Percentiles rank a stretch among this genome's conserved stretches.
These are phyloP conservation scores for Emericellopsis cladophorae DNA, from an alignment of 2,329 filamentous ascomycete species.

Conservation along the genomic window DNA sequence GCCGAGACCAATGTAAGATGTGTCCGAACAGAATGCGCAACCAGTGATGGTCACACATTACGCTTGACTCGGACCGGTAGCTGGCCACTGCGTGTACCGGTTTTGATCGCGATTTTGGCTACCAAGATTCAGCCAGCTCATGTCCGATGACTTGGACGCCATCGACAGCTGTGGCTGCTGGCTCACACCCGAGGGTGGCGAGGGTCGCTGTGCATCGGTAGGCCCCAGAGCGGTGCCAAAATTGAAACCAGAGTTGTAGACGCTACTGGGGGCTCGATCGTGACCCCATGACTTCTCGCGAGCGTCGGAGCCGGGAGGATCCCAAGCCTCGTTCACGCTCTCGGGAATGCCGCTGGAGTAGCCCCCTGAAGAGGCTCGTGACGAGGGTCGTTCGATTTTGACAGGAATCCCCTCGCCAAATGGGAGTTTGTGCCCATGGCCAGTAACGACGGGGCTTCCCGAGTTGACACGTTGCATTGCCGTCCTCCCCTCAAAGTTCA, in stretches of 20 bases:
- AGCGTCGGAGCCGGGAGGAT: constrained; percentile 22
- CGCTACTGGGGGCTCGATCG: constrained; percentile 37
- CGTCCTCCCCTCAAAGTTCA: constrained; percentile 50
- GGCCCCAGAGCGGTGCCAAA: constrained; percentile 24
- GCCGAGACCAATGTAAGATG: no score
- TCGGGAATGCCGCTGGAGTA: constrained; percentile 56
- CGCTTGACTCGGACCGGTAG: not conserved
- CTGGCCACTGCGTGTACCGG: no score
- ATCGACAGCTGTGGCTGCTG: constrained; percentile 36
- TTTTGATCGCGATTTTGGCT: constrained; percentile 15
- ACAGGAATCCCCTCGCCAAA: constrained; percentile 46
- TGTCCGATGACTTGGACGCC: constrained; percentile 46
- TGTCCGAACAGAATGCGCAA: not conserved
- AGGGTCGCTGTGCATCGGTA: constrained; percentile 16
- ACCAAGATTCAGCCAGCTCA: constrained; percentile 71
- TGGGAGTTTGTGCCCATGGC: constrained; percentile 38
- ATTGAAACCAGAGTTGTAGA: constrained; percentile 34
- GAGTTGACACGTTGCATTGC: constrained; percentile 54
- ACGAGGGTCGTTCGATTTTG: constrained; percentile 45
- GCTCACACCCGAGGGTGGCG: constrained; percentile 23
- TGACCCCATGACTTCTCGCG: constrained; percentile 35
- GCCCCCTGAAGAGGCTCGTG: constrained; percentile 35
- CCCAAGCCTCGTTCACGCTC: constrained; percentile 46
- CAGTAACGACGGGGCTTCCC: constrained; percentile 52
- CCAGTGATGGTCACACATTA: not conserved